Evolutionary conservation across 306 rosid species (phyloP), one percentile per base, ranked within the genome.

Genomic region (Mimosa pudica): DNA sequence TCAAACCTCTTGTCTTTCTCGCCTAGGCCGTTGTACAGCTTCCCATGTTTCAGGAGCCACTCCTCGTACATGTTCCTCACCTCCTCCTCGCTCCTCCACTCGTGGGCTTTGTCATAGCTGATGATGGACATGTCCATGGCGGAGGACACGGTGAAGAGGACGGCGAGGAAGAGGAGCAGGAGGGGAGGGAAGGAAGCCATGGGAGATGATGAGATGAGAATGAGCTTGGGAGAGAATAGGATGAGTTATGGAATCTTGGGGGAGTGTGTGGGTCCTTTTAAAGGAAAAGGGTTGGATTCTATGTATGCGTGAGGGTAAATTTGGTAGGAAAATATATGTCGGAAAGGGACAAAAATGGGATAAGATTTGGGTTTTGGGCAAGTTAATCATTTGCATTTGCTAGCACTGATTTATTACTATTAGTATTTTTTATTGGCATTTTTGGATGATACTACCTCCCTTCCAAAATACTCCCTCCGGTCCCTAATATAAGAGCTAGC

Each of bases 101-200:
- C 44, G 70, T 84, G 89, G 2, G 13, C 11, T 10, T 60, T 46
- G 84, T 93, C 92, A 90, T 84, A 86, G 33, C 87, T 65, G 77
- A 91, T 79, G 70, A 91, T 92, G 44, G 98, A 91, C 97, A 89
- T 83, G 85, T 93, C 96, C 5, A 75, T 30, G 47, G 99, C 94
- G 4, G 85, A 77, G 0, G 98, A 88, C 4, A 86, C 0, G 16
- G 92, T 47, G 24, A 89, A 45, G 73, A 82, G 1, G 42, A 57
- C 11, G 52, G 87, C 42, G 49, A 90, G 0, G 52, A 91, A 38
- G 52, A 79, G 48, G 58, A 79, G 2, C 79, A 85, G 57, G 17
- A 2, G 3, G 62, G 60, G 12, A n/a, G 67, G 47, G 51, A 1
- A 24, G 4, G 88, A 83, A 66, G 74, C 94, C 98, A 95, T 95